Base-by-base conservation (phyloP, 164 flowering plant species). In the Aristolochia fimbriata region DNA sequence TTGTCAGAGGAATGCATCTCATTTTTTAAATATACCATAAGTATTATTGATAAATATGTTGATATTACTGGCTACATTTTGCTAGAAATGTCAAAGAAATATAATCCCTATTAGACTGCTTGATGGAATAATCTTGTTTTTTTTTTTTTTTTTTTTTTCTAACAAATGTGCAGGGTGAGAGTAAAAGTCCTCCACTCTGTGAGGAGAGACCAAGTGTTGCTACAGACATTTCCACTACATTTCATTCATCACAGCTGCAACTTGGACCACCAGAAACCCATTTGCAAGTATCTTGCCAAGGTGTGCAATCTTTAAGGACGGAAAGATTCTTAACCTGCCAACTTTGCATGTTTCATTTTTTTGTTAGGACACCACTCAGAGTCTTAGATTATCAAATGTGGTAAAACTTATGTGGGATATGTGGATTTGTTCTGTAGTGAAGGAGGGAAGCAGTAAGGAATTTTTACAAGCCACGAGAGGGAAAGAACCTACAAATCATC, bases 131-230 rank as follows among this genome's bases (percentile, higher is more conserved):
- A 22, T 47, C 56, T 17, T 0, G 24, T 1, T 33, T 33, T 13
- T 43, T 55, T 55, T 25, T 33, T 13, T 43, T 55, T 55, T 25
- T 12, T 3, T 27, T 6, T 22, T 20, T 48, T 37, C 15, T 21
- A 16, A 15, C 24, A 16, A 51, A n/a, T 64, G 16, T 25, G 47
- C 60, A 69, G 77, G 66, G 53, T 46, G 63, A 70, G 30, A 64
- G 52, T 62, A 47, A 5, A 30, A 59, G 49, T 23, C 50, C 60
- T 53, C 13, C 24, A 54, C n/a, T 61, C 19, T 61, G 62, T 15
- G 27, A n/a, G 50, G 68, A 64, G 50, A 67, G 57, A 50, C 55
- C 51, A n/a, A 55, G 62, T 60, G 37, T 62, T 15, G 14, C 16
- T 21, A 50, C 53, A 25, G 63, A 47, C 62, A 30, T 43, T 37